Evolutionary conservation across 2,329 filamentous ascomycete species (phyloP), one percentile per base, ranked within the genome.

Genomic region (Cercospora brassicicola): DNA sequence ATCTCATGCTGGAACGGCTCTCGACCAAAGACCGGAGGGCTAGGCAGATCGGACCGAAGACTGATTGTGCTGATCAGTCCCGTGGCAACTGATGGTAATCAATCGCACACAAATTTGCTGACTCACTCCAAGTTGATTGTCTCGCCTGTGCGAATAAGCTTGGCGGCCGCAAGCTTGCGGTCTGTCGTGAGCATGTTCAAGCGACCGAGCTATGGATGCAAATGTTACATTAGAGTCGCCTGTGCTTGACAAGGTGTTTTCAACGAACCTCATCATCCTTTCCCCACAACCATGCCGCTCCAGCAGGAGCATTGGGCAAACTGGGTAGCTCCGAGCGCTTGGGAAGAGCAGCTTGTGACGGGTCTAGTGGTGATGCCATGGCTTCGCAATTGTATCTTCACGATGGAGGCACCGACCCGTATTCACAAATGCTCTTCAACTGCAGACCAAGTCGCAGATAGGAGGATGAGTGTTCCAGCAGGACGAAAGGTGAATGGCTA

Each of bases 1-100:
- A 69, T 69, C 39, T 66, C 59, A 45, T 69, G 67, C 36, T 65
- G 48, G 53, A 62, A 64, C 30, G 61, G 51, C 26, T 45, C 31
- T 42, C 59, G 53, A 57, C 53, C 53, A 33, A 57, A 57, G 30
- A 30, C 30, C 2, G 53, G 53, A 33, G 26, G 53, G 3, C 30
- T 33, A 57, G 53, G 53, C 18, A 57, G 15, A 33, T 57, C 26
- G 23, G 30, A 33, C 9, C 26, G 53, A 9, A 57, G 53, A 31
- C 30, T 57, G 53, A 20, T 20, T 20, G 18, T 20, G 18, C 18
- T 20, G 18, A 20, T 20, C 18, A 20, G 18, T 20, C 18, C 18
- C 18, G 18, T 20, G 18, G 18, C 18, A 20, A 20, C 18, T 20
- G 18, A 20, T 20, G 18, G 18, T 20, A 20, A 20, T 20, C 18